A percentile compares a stretch with the other conserved stretches of the same genome.
Evolutionary conservation across 2,329 filamentous ascomycete genomes (phyloP).

Genomic region (Periconia digitata): DNA sequence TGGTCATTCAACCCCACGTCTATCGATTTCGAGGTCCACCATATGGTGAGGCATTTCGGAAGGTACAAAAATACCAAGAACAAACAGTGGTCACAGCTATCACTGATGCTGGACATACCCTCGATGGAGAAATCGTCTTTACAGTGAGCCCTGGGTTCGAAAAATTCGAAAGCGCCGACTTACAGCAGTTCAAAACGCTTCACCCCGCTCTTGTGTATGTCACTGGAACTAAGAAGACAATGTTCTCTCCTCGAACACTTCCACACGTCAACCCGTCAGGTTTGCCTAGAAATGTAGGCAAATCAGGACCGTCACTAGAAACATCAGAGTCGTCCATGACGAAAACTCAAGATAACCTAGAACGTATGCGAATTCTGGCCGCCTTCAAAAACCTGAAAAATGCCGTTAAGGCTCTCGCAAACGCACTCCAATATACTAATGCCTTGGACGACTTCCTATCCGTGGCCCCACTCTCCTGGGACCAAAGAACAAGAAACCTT

Average conservation of each 20-base stretch:
- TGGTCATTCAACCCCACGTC: not conserved
- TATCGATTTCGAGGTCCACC: not conserved
- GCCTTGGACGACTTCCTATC: not conserved
- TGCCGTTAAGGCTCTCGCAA: not conserved
- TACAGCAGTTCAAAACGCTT: not conserved
- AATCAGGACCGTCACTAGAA: too few species aligned
- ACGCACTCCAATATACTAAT: not conserved
- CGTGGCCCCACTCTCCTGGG: not conserved
- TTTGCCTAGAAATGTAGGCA: too few species aligned
- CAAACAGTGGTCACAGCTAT: not conserved
- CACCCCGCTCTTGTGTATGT: not conserved
- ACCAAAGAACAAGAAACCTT: not conserved
- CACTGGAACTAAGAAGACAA: not conserved
- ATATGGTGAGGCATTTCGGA: not conserved
- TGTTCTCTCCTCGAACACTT: too few species aligned
- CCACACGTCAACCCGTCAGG: too few species aligned
- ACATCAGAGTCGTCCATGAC: too few species aligned
- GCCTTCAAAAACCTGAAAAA: too few species aligned
- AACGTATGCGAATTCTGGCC: too few species aligned
- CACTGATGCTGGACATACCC: not conserved
- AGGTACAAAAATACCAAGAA: not conserved
- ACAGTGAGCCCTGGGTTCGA: not conserved
- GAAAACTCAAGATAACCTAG: too few species aligned
- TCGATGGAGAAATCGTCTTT: conserved; percentile 1
- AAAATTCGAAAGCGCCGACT: not conserved